These are phyloP conservation scores for Arachis hypogaea DNA, from an alignment of 306 rosid species.

Conservation along the genomic window DNA sequence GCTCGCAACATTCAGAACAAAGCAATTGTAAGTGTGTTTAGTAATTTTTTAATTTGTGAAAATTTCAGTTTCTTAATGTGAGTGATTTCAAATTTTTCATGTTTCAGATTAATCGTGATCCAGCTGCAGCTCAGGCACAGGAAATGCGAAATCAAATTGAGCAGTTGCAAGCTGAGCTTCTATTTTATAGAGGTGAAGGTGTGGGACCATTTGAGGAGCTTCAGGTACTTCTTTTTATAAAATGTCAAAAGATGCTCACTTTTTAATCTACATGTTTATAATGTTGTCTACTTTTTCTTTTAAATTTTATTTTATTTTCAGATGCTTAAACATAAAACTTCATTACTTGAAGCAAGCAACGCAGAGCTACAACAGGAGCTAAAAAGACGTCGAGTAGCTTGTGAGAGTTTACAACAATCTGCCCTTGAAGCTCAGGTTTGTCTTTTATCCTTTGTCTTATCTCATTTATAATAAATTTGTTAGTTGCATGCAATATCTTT, in stretches of 20 bases:
- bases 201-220: slow-evolving; percentile 84
- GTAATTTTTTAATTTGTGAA: neutral
- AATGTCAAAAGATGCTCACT: slow-evolving; percentile 4
- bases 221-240: slow-evolving; percentile 55
- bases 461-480: slow-evolving; percentile 35
- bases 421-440: slow-evolving; percentile 49
- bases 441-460: slow-evolving; percentile 29
- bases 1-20: slow-evolving; percentile 99
- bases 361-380: slow-evolving; percentile 75
- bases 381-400: slow-evolving; percentile 40
- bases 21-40: slow-evolving; percentile 73
- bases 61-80: slow-evolving; percentile 17
- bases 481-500: slow-evolving; percentile 33
- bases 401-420: slow-evolving; percentile 39
- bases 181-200: slow-evolving; percentile 76
- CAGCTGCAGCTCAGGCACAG: slow-evolving; percentile 78
- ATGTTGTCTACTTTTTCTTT: slow-evolving; percentile 4
- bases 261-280: slow-evolving; percentile 18
- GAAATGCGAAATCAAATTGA: slow-evolving; percentile 87
- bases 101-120: slow-evolving; percentile 87
- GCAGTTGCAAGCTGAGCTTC: slow-evolving; percentile 88
- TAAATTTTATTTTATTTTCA: slow-evolving; percentile 26
- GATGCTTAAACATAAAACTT: slow-evolving; percentile 87
- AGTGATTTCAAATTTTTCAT: slow-evolving; percentile 28
- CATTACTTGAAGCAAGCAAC: slow-evolving; percentile 91